Evolutionary conservation across 2,329 filamentous ascomycete genomes (phyloP), one percentile per base, ranked within the genome.

Genomic region (Hypoxylon sp.): DNA sequence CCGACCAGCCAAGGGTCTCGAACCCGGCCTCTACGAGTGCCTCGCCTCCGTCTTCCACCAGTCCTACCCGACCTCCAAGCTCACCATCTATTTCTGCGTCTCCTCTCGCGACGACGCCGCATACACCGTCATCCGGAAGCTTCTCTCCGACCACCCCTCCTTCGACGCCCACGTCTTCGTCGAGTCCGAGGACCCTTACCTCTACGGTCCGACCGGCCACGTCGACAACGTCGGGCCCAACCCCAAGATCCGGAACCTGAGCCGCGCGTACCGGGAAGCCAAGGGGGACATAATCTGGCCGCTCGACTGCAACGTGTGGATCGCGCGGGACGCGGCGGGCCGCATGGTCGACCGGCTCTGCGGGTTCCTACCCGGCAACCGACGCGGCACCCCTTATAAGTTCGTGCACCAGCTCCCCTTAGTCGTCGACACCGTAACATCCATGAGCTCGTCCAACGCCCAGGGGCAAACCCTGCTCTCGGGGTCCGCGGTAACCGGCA

Each of bases 171-270:
- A 84, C 54, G 82, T 98, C 3, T 84, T 94, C 10, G 83, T 97
- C 49, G 94, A 97, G 79, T 87, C 91, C 51, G 91, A 97, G 62
- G 93, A 97, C 74, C 87, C 91, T 0, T 77, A 87, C 28, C 80
- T 97, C 7, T 84, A 87, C 55, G 84, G 83, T 28, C 72, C 81
- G 30, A 77, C 79, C 10, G 84, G 83, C 55, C 78, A 83, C 48
- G 72, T 79, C 51, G 78, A 84, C 65, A 84, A 87, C 59, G 84
- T 98, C 59, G 96, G 96, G 0, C 95, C 95, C 1, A 99, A 99
- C 73, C 95, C 95, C n/a, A 99, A 99, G 81, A 96, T 99, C 71
- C 85, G 95, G 52, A 99, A 99, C 76, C 92, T 98, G 83, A 97
- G 94, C 75, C 87, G 93, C 44, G 94, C 93, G 2, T 99, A 97